Conservation (phyloP, 179 eudicot species). For the Corrigiola litoralis region DNA sequence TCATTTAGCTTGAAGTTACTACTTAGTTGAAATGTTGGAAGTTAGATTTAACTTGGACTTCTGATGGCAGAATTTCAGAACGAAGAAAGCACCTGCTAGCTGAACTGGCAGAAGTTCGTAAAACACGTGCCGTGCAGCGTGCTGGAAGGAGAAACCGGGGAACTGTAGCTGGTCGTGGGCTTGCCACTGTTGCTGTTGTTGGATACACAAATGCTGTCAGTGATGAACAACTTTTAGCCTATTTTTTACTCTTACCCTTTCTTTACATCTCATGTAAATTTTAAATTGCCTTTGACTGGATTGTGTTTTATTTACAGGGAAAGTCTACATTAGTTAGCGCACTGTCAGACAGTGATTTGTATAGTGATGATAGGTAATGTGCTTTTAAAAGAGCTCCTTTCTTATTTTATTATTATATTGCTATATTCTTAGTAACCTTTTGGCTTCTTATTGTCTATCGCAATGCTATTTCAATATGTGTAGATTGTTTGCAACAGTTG, state of each 20-base stretch:
- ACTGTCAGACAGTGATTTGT: slow-evolving; percentile 71
- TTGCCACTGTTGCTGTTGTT: slow-evolving; percentile 86
- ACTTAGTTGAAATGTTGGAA: not conserved
- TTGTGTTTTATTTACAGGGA: slow-evolving; percentile 50
- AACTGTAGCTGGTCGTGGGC: slow-evolving; percentile 50
- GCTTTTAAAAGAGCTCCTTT: not conserved
- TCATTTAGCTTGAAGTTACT: not conserved
- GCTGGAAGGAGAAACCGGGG: slow-evolving; percentile 82
- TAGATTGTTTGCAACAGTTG: slow-evolving; percentile 99
- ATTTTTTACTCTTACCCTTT: not conserved
- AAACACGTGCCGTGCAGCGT: slow-evolving; percentile 92
- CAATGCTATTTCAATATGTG: slow-evolving; percentile 14
- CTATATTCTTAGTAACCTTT: not conserved
- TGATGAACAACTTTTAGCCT: slow-evolving; percentile 13
- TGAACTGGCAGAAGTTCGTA: slow-evolving; percentile 82
- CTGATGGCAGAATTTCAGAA: slow-evolving; percentile 69
- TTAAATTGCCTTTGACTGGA: not conserved
- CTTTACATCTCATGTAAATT: not conserved
- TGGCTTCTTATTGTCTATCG: slow-evolving; percentile 4
- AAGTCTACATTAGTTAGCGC: slow-evolving; percentile 84
- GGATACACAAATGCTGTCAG: slow-evolving; percentile 99
- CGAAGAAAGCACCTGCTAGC: slow-evolving; percentile 60
- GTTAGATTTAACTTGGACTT: not conserved
- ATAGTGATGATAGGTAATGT: slow-evolving; percentile 79
- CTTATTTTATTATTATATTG: not conserved